Base-by-base conservation (phyloP, 1,284 basidiomycete genomes). In the Hemileia vastatrix region DNA sequence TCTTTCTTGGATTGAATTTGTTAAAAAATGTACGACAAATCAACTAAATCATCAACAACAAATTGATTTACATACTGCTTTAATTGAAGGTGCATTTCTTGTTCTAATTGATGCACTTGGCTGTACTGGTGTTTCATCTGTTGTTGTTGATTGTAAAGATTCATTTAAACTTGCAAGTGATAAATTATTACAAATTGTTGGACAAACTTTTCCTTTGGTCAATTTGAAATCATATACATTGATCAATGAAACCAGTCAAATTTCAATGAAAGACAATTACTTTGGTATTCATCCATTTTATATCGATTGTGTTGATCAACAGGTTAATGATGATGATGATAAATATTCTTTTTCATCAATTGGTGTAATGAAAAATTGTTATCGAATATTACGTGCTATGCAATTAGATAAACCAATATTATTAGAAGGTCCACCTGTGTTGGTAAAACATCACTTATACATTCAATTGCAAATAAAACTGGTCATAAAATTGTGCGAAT, bases 361-460 rank as follows among this genome's bases (percentile, higher is more conserved):
- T 0, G 97, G 94, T 1, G 88, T 93, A 6, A 82, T 82, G 21
- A 82, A 86, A 65, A 99, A 98, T 76, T 86, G 88, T 11, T 83
- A 90, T 81, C 86, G 94, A 31, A 84, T 97, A 2, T 78, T 92
- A 18, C 83, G 95, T 62, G 95, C 91, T 4, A 88, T 88, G 66
- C 91, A 96, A 74, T 81, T 97, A 0, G 76, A 79, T 6, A 97
- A 97, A 76, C 90, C 95, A 0, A 88, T 98, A 57, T 80, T 99
- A 24, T 81, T 99, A 1, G 95, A 99, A 76, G 95, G 95, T 1
- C 95, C 91, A 74, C 95, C 95, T 95, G 95, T 2, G 95, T 97
- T n/a, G 95, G 95, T 4, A 99, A 99, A 79, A 98, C 95, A 0
- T 94, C 89, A 73, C 81, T 99, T 3, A 81, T 98, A 63, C 82